Evolutionary conservation across 192 early-diverging fungal genomes (phyloP), one percentile per base, ranked within the genome.

Genomic region (Linnemannia elongata): DNA sequence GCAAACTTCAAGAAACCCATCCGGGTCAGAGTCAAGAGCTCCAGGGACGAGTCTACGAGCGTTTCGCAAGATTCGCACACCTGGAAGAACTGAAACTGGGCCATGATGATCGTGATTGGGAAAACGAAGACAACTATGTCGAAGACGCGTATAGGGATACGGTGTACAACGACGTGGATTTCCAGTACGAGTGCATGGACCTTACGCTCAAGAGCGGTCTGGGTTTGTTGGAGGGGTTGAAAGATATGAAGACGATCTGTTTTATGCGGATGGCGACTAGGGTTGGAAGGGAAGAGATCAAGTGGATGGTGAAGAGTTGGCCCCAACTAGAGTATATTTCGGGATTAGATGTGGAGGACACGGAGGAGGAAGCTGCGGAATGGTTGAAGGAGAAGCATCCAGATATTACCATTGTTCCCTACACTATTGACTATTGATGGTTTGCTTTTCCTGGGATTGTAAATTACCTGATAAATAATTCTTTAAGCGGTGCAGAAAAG

Each of bases 251-350:
- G 38, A 54, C 8, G 57, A 18, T 75, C 49, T 7, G 24, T 33
- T 12, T 76, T 8, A 30, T 12, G 33, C 36, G 39, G 30, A 42
- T 57, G 75, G 36, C 30, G 20, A 76, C 49, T 2, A 52, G 30
- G 33, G 55, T 75, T 9, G 74, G 74, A 2, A 17, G 22, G 27
- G 49, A 57, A 8, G 52, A 75, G 17, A 36, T 75, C 33, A n/a
- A 75, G 35, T 75, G 74, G 74, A 75, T 75, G 74, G 54, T 57
- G 4, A 7, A 55, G 52, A n/a, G 38, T 30, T 55, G 52, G 52
- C 74, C 52, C 1, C 3, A 75, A 36, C 33, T 75, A 10, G 12
- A 44, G 44, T 44, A 44, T 44, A 44, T 44, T 10, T 9, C 44
- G 44, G 44, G 44, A 13, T 44, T 44, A 13, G 8, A 44, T 44